Percentiles rank a stretch among this genome's conserved stretches.
phyloP scores from a whole-genome alignment of 768 basidiomycete genomes.

The Phanerochaete carnosa region DNA sequence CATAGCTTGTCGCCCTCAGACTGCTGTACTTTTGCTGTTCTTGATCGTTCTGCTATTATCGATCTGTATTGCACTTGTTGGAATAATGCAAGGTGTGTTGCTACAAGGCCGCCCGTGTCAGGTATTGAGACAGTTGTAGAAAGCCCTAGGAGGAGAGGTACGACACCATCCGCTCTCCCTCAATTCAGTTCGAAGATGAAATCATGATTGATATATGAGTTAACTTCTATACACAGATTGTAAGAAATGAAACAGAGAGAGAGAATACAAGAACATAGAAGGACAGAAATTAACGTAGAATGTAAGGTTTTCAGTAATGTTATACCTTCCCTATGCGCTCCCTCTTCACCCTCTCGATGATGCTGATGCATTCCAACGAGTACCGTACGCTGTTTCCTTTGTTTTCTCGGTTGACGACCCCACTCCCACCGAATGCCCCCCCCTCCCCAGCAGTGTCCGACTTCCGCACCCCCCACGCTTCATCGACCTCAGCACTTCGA shows the following conservation, averaged over 20 bases:
- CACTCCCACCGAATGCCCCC: conserved; percentile 1
- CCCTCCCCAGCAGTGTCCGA: neutral
- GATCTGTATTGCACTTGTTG: conserved; percentile 8
- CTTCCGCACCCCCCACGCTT: conserved; percentile 1
- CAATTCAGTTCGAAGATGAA: too few species aligned
- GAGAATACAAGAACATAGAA: too few species aligned
- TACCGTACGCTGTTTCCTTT: neutral
- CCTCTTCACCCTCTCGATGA: neutral
- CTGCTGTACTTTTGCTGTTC: neutral
- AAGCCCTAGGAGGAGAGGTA: neutral
- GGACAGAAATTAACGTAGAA: too few species aligned
- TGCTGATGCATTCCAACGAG: neutral
- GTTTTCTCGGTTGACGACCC: neutral
- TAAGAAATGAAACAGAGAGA: too few species aligned
- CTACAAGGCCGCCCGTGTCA: neutral
- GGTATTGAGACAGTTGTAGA: neutral
- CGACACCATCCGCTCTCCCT: neutral
- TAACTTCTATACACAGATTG: too few species aligned
- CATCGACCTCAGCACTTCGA: conserved; percentile 4
- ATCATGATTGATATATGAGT: too few species aligned
- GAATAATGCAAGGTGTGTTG: conserved; percentile 10
- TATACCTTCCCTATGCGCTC: neutral
- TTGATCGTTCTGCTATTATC: conserved; percentile 1
- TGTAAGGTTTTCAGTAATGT: too few species aligned
- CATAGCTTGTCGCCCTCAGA: neutral